phyloP scores from a whole-genome alignment of 768 basidiomycete genomes.

The Kwoniella dendrophila region DNA sequence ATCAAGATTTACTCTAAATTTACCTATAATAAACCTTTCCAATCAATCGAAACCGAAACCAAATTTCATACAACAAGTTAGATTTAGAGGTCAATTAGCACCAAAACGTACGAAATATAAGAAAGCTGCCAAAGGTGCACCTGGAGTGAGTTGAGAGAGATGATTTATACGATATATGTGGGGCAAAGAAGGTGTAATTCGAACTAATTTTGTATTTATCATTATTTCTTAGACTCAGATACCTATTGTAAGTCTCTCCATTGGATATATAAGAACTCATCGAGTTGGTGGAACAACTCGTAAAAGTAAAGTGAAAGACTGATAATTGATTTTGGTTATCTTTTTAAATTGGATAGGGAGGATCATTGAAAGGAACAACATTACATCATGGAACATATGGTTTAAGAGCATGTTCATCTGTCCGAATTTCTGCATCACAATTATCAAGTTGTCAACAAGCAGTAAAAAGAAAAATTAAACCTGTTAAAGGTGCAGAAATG shows the following conservation, averaged over 20 bases:
- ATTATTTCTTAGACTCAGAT: conserved; percentile 17
- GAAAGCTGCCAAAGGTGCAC: conserved; percentile 84
- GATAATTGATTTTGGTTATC: background rate
- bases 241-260: conserved; percentile 24
- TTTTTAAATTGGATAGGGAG: conserved; percentile 60
- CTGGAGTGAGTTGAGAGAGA: conserved; percentile 15
- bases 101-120: conserved; percentile 80
- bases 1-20: conserved; percentile 28
- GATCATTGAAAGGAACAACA: conserved; percentile 89
- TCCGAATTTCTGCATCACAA: conserved; percentile 84
- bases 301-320: background rate
- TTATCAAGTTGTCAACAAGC: conserved; percentile 82
- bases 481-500: conserved; percentile 83
- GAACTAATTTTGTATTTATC: background rate
- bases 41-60: conserved; percentile 4
- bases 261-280: background rate
- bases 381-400: conserved; percentile 92
- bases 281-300: background rate
- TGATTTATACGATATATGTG: background rate
- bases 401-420: conserved; percentile 80
- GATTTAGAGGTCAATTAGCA: conserved; percentile 61
- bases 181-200: background rate
- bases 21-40: no score
- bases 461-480: conserved; percentile 84
- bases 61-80: conserved; percentile 29